Conservation (phyloP, 2,329 filamentous ascomycete genomes). For the Colletotrichum nymphaeae region DNA sequence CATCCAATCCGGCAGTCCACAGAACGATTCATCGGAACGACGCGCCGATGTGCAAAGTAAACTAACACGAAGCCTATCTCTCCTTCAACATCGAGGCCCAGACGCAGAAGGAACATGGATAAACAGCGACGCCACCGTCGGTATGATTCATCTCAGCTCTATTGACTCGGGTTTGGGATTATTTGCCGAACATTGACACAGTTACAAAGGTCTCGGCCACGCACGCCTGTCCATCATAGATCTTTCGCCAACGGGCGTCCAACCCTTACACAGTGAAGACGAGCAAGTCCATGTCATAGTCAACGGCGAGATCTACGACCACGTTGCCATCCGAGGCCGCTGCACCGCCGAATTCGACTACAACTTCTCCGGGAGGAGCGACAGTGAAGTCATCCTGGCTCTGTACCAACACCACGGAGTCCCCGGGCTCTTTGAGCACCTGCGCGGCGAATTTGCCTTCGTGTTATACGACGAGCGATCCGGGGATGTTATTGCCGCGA, state of each 20-base stretch:
- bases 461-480: conserved; percentile 58
- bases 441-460: conserved; percentile 66
- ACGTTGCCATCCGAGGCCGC: conserved; percentile 58
- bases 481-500: conserved; percentile 54
- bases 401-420: conserved; percentile 61
- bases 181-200: background rate
- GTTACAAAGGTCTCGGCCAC: conserved; percentile 44
- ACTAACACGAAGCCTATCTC: background rate
- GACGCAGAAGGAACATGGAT: conserved; percentile 43
- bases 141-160: background rate
- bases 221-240: conserved; percentile 63
- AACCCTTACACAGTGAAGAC: conserved; percentile 54
- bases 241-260: conserved; percentile 54
- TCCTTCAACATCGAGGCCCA: conserved; percentile 42
- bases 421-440: conserved; percentile 46
- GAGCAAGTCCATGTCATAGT: conserved; percentile 62
- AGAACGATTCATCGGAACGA: too few relatives aligned
- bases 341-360: conserved; percentile 49
- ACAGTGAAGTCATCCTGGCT: conserved; percentile 64
- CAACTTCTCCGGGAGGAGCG: conserved; percentile 55
- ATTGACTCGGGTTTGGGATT: too few relatives aligned
- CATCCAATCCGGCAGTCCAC: too few relatives aligned
- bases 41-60: background rate
- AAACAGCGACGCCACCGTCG: conserved; percentile 2
- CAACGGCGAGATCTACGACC: conserved; percentile 52